Conservation (phyloP, 2,329 filamentous ascomycete species). For the Curvularia lunata region DNA sequence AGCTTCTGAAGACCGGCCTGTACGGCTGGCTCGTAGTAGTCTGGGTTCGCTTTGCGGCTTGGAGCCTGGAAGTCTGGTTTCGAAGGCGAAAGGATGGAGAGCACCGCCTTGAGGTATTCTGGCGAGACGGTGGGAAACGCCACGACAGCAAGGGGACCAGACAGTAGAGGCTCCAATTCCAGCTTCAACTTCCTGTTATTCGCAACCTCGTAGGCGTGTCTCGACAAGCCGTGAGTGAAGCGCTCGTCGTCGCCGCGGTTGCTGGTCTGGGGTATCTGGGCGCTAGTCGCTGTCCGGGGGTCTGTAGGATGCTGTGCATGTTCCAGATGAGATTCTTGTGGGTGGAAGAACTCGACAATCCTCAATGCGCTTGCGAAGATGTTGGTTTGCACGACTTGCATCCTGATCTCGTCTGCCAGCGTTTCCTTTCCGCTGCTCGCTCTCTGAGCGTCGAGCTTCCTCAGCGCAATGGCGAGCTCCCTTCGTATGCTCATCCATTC, state of each 20-base stretch:
- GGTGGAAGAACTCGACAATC: slow-evolving; percentile 79
- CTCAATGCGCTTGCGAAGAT: slow-evolving; percentile 87
- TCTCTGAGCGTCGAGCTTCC: slow-evolving; percentile 73
- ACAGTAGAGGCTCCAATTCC: slow-evolving; percentile 75
- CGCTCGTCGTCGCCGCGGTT: slow-evolving; percentile 57
- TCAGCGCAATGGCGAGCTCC: slow-evolving; percentile 67
- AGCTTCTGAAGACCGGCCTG: slow-evolving; percentile 87
- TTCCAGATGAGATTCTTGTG: slow-evolving; percentile 32
- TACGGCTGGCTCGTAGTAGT: slow-evolving; percentile 79
- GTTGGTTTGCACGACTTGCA: slow-evolving; percentile 86
- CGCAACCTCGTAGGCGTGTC: slow-evolving; percentile 59
- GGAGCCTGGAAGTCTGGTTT: slow-evolving; percentile 76
- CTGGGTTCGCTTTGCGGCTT: slow-evolving; percentile 74
- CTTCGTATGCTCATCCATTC: slow-evolving; percentile 77
- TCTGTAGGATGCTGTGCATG: slow-evolving; percentile 39
- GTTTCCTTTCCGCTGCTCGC: slow-evolving; percentile 59
- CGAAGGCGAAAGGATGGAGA: slow-evolving; percentile 77
- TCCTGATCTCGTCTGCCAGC: slow-evolving; percentile 68
- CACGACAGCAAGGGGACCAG: slow-evolving; percentile 80
- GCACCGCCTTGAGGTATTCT: slow-evolving; percentile 78
- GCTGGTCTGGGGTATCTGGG: slow-evolving; percentile 39
- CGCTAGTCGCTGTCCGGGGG: slow-evolving; percentile 43
- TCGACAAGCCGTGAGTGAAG: slow-evolving; percentile 66
- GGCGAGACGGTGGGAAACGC: slow-evolving; percentile 84
- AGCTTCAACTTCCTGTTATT: slow-evolving; percentile 60